These are phyloP conservation scores for Trichoderma sp. DNA, from an alignment of 2,329 filamentous ascomycete species.

Conservation along the genomic window DNA sequence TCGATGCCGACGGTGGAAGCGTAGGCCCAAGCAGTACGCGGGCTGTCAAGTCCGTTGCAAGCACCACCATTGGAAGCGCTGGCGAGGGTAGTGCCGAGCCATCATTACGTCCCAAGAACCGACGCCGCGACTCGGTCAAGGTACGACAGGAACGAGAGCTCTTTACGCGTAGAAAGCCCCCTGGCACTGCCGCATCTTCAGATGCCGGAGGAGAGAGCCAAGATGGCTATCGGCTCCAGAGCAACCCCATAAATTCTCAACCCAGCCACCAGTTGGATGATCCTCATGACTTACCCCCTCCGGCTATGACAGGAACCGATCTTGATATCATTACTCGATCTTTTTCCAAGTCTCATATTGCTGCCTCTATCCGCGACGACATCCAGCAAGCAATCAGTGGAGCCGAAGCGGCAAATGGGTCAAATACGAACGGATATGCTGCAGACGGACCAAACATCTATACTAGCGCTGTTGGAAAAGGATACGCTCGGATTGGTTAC, in stretches of 20 bases:
- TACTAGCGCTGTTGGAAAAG: slow-evolving; percentile 66
- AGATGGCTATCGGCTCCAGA: slow-evolving; percentile 54
- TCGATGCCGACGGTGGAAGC: slow-evolving; percentile 59
- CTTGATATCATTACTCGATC: slow-evolving; percentile 78
- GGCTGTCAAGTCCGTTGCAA: slow-evolving; percentile 87
- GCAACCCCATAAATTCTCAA: slow-evolving; percentile 45
- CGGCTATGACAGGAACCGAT: slow-evolving; percentile 68
- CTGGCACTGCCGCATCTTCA: slow-evolving; percentile 64
- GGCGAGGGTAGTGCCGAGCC: slow-evolving; percentile 67
- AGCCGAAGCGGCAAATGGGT: slow-evolving; percentile 68
- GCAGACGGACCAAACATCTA: slow-evolving; percentile 51
- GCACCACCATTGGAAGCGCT: slow-evolving; percentile 73
- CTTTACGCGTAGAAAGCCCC: slow-evolving; percentile 75
- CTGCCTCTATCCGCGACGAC: slow-evolving; percentile 71
- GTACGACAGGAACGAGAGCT: slow-evolving; percentile 86
- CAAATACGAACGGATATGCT: slow-evolving; percentile 56
- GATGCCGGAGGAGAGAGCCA: slow-evolving; percentile 55
- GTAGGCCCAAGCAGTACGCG: slow-evolving; percentile 83
- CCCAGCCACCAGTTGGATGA: slow-evolving; percentile 70
- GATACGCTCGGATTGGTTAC: slow-evolving; percentile 81
- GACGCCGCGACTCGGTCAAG: slow-evolving; percentile 78
- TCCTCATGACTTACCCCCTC: slow-evolving; percentile 61
- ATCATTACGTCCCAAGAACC: slow-evolving; percentile 65
- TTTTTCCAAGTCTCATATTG: slow-evolving; percentile 78
- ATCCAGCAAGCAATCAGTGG: slow-evolving; percentile 68